A percentile compares a stretch with the other conserved stretches of the same genome.
Conservation (phyloP, 2,329 filamentous ascomycete genomes). For the Didymella pinodella region DNA sequence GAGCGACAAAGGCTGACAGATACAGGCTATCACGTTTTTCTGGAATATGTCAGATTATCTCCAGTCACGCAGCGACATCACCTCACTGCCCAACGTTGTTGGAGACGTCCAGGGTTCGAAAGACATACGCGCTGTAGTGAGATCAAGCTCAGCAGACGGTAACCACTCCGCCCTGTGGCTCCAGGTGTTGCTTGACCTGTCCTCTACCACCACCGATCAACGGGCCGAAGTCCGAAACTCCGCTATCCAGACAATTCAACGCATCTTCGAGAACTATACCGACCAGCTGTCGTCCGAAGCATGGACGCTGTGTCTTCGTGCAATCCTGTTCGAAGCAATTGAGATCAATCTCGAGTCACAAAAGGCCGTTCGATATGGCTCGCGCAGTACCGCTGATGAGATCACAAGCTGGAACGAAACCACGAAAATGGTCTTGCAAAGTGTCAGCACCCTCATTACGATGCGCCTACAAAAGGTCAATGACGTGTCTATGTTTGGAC, state of each 20-base stretch:
- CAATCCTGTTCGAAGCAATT: conserved; percentile 80
- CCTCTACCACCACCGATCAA: conserved; percentile 74
- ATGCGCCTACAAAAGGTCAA: conserved; percentile 79
- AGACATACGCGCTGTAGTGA: conserved; percentile 65
- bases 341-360: conserved; percentile 63
- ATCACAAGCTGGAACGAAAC: conserved; percentile 51
- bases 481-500: conserved; percentile 70
- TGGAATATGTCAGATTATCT: conserved; percentile 95
- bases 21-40: conserved; percentile 87
- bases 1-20: conserved; percentile 14
- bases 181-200: conserved; percentile 74
- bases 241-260: conserved; percentile 87
- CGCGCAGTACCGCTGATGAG: conserved; percentile 29
- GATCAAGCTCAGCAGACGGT: conserved; percentile 64
- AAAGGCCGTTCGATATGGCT: conserved; percentile 26
- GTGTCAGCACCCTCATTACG: conserved; percentile 66
- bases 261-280: conserved; percentile 91
- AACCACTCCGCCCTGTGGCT: conserved; percentile 81
- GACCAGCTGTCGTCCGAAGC: conserved; percentile 78
- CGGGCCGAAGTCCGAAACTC: conserved; percentile 81
- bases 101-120: conserved; percentile 52
- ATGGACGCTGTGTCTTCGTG: conserved; percentile 84
- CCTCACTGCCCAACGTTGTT: conserved; percentile 42
- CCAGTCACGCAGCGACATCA: conserved; percentile 57
- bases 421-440: conserved; percentile 49